Base-by-base conservation (phyloP, 2,329 filamentous ascomycete genomes). In the Microdochium trichocladiopsis region DNA sequence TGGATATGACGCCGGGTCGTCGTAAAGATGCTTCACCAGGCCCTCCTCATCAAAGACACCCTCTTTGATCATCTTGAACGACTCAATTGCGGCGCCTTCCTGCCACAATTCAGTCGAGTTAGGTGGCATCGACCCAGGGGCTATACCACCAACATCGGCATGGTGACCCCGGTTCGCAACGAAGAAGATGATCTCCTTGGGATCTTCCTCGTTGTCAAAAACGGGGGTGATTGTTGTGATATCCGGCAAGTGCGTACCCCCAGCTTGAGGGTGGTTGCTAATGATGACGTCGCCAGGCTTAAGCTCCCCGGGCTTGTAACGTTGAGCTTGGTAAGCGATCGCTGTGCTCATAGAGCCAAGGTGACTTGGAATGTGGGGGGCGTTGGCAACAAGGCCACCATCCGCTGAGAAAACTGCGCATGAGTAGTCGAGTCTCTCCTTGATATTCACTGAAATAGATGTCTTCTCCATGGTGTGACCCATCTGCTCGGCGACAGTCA, bases 401-500 rank as follows among this genome's bases (percentile, higher is more conserved):
- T 86, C 82, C 3, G 9, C 83, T 45, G 88, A 86, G 62, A 93
- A 93, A 0, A 93, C 72, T 2, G 88, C 88, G 58, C 88, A 93
- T 1, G 86, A 90, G 62, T 91, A 93, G 62, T 93, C 88, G 1
- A 93, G 75, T 2, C 88, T 79, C 63, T 93, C 89, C 61, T 93
- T 88, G 65, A 92, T 87, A 59, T 91, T 92, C 0, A 85, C 89
- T 52, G 81, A 86, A 14, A 92, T 84, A 58, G 83, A 84, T 0
- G 87, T 90, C 69, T 90, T 90, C 61, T 91, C 86, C n/a, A 93
- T 68, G 3, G 86, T 85, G 50, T 85, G 77, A 0, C 88, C 88
- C 87, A 92, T 92, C 62, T 92, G 88, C 66, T 92, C 88, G 0
- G 88, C 88, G 56, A 92, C 89, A 2, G 85, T 83, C 88, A 92